Base-by-base conservation (phyloP, 2,329 filamentous ascomycete species). In the Calonectria multiphialidica region DNA sequence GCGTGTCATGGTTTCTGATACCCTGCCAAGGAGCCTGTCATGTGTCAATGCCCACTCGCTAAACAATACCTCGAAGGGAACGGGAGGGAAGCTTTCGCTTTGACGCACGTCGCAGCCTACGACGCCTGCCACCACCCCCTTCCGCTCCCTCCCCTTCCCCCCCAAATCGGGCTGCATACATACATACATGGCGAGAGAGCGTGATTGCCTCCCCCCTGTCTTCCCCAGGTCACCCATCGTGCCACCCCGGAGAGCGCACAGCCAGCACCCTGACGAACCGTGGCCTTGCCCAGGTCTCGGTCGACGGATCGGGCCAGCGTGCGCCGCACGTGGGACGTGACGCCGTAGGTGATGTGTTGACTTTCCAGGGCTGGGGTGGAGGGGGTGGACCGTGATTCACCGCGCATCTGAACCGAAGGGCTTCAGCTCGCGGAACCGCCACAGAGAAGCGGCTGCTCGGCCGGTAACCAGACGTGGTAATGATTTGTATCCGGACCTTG, bases 301-400 rank as follows among this genome's bases (percentile, higher is more conserved):
- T 78, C 73, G 68, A 75, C 65, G 57, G 68, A 78, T 78, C 70
- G 62, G 75, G 76, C 25, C 49, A 71, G 47, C 57, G 70, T 40
- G 45, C 30, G 57, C 35, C 35, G 21, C 75, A 78, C 76, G 76
- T 78, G 76, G 72, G 71, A 73, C 62, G 44, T 37, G 33, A 23
- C 49, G 13, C 37, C 42, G 67, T 62, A 33, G 53, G 42, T 69
- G 63, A 68, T 63, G 69, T 45, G 28, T 69, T 33, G 57, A 61
- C 30, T 21, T 53, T n/a, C n/a, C 42, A 21, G 23, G 12, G 9
- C 3, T 10, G 18, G 18, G 18, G 5, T n/a, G 18, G 42, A 7
- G 7, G 18, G n/a, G 16, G 15, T 2, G 18, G 42, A n/a, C 10
- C 44, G 18, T 15, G 47, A 16, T 28, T 50, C 25, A 50, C 25